Base-by-base conservation (phyloP, 2,329 filamentous ascomycete genomes). In the Penicillium sp. region DNA sequence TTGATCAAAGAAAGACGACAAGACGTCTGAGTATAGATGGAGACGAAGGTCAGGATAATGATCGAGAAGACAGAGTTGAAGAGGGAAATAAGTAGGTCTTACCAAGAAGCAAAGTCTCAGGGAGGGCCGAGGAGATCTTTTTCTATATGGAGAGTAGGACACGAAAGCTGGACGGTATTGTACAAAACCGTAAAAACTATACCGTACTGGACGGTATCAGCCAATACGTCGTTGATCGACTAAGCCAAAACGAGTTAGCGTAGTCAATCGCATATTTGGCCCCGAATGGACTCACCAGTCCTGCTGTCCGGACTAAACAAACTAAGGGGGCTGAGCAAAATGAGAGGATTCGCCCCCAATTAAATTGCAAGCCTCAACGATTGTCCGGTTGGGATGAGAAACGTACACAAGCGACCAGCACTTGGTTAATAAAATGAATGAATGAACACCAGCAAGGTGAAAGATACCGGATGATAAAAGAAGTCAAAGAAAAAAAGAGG, bases 171-270 rank as follows among this genome's bases (percentile, higher is more conserved):
- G 46, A 25, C 21, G 25, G 58, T 57, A 60, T 46, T 51, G 50
- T 55, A 58, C 55, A 27, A 35, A n/a, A 23, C 40, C n/a, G 50
- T 55, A 42, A 47, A 8, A 27, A 12, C 21, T n/a, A 10, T 60
- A 60, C 58, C 46, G 58, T 60, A 60, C 50, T 41, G 17, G 35
- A 60, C 54, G 46, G 46, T 60, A 60, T 54, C 19, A 40, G 21
- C 29, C 41, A 41, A 58, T 55, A 60, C 58, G 13, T 4, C 33
- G 13, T 25, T 21, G 12, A 7, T 50, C 23, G 49, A 38, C 52
- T 40, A 35, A 37, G 27, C 37, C 19, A 17, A 49, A 37, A 23
- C 31, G 10, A 21, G 46, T 49, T 49, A 49, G 46, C 46, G 42
- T 29, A 4, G 29, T 31, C 46, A 37, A 37, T 49, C 46, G 46